Base-by-base conservation (phyloP, 345 rosid species). In the Cardiospermum halicacabum region DNA sequence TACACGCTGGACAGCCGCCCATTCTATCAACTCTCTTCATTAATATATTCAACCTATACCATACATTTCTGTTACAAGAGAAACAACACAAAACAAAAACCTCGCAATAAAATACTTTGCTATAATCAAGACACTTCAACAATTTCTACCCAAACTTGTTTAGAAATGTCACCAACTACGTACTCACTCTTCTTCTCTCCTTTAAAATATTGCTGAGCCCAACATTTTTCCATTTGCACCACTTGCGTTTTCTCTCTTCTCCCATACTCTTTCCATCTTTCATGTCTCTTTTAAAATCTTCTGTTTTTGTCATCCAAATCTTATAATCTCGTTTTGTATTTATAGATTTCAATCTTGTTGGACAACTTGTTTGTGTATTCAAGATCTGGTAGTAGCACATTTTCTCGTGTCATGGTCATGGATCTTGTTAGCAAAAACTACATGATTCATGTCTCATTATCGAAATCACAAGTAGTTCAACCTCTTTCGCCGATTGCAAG, bases 371-470 rank as follows among this genome's bases (percentile, higher is more conserved):
- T 4, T 13, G 31, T 63, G 25, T 39, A 22, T 48, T 65, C 69
- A 48, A 70, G 72, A 66, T 58, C 68, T 66, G n/a, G 27, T 37
- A 40, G 18, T 24, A 64, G 2, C 15, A 22, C 6, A 32, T 16
- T 43, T 21, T 32, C n/a, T n/a, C n/a, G 15, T 8, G 12, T 39
- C n/a, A 40, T 11, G 47, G 47, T 47, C 58, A 85, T 85, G 91
- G 91, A 76, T 86, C 75, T 70, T 72, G 81, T 49, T 7, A 60
- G 62, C 43, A 72, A 58, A 58, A 39, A 60, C 58, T 72, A 47
- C 54, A 56, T 21, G 70, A 58, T 72, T 63, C 77, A 49, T 25
- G 66, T 45, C 49, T 65, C 74, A 10, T 18, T 18, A 45, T 45
- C 4, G 19, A 9, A 47, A 47, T 47, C 24, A 18, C 24, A 47